Evolutionary conservation across 202 grass and related monocot genomes (phyloP), one percentile per base, ranked within the genome.

Genomic region (Zizania palustris): DNA sequence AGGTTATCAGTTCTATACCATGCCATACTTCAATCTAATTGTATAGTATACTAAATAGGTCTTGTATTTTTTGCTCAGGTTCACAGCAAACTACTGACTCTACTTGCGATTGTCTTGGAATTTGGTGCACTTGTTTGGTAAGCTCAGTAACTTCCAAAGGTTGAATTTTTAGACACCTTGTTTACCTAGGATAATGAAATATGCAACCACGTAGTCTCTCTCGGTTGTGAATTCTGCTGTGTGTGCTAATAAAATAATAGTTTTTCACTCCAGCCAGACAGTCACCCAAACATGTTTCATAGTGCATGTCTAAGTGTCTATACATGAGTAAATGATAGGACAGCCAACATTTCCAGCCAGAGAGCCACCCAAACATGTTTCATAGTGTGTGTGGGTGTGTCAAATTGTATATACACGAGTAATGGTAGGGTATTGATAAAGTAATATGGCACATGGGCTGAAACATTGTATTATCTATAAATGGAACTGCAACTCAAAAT

Each of bases 101-200:
- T 98, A 68, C 83, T 98, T 18, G 96, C 96, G 67, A 94, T 95
- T 50, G 63, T 92, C 66, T 80, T 98, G 70, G 91, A 98, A 86
- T 98, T 98, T 77, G 91, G 91, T 63, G 96, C 96, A 3, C 96
- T 98, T 70, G 54, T 98, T 18, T 98, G 96, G 96, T 98, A 85
- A 87, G 87, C 85, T 64, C 0, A 55, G 11, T 69, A n/a, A 59
- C 77, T 40, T 54, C 55, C 16, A 28, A 33, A 1, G 9, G 9
- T 16, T 14, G 76, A 14, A 37, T 28, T 75, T 28, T 74, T 75
- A 64, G 42, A 7, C 66, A 50, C 54, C 19, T 28, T 66, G 3
- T 63, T 49, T 49, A 55, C 11, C 4, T 71, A 60, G 48, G 22
- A n/a, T 70, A 40, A 67, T 84, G 6, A 4, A 0, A 20, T 18